Percentiles rank a stretch among this genome's conserved stretches.
phyloP scores from a whole-genome alignment of 208 protist species.

The Plasmodiophora brassicae region DNA sequence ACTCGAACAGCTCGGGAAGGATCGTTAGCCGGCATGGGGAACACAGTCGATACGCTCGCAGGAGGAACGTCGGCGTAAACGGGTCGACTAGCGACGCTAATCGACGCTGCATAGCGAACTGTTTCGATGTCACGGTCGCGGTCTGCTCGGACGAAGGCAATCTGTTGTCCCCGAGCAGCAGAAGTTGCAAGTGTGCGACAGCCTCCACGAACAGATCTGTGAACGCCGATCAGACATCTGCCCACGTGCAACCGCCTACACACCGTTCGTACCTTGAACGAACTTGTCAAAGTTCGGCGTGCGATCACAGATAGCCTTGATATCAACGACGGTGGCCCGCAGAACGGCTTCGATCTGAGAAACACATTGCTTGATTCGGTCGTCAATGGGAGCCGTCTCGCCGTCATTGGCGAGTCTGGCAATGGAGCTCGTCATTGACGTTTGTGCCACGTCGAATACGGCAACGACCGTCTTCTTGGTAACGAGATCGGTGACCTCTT shows the following conservation, averaged over 20 bases:
- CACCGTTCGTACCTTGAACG: background rate
- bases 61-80: background rate
- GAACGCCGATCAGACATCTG: background rate
- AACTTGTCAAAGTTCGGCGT: background rate
- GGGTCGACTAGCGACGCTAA: background rate
- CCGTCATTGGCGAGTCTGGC: too few relatives aligned
- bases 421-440: too few relatives aligned
- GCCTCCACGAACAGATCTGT: conserved; percentile 4
- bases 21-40: background rate
- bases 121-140: background rate
- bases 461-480: background rate
- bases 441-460: too few relatives aligned
- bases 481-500: background rate
- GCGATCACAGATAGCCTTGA: background rate
- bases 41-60: background rate
- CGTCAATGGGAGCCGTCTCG: background rate
- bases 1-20: conserved; percentile 17
- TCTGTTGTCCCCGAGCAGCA: background rate
- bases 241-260: background rate
- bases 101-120: background rate
- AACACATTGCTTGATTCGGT: background rate
- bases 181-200: background rate
- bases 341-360: background rate
- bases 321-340: background rate
- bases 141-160: background rate